A percentile compares a stretch with the other conserved stretches of the same genome.
phyloP scores from a whole-genome alignment of 169 alveolate species.

The Babesia microti region DNA sequence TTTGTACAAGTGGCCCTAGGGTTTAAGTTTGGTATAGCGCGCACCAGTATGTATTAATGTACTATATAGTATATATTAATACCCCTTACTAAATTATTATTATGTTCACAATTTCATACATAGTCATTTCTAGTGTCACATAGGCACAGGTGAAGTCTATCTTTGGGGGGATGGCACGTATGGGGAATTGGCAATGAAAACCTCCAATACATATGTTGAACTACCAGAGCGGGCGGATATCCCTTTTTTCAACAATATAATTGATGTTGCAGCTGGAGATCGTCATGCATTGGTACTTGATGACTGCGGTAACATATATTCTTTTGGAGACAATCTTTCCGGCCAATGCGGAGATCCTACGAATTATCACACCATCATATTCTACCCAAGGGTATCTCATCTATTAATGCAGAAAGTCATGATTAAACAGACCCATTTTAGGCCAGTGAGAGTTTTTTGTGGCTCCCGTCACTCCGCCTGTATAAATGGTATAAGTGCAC shows the following conservation, averaged over 20 bases:
- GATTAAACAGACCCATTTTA: conserved; percentile 41
- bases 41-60: too few species aligned
- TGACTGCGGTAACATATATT: conserved; percentile 48
- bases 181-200: conserved; percentile 44
- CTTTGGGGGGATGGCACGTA: conserved; percentile 70
- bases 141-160: conserved; percentile 44
- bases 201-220: conserved; percentile 30
- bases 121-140: too few species aligned
- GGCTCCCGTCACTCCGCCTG: conserved; percentile 73
- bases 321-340: conserved; percentile 65
- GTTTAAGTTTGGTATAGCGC: conserved; percentile 46
- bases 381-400: conserved; percentile 32
- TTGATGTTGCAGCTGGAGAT: conserved; percentile 61
- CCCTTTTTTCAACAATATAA: conserved; percentile 21
- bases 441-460: conserved; percentile 42
- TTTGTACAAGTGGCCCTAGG: conserved; percentile 60
- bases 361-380: conserved; percentile 44
- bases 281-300: conserved; percentile 64
- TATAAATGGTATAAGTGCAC: conserved; percentile 25
- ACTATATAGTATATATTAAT: too few species aligned
- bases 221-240: conserved; percentile 40
- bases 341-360: conserved; percentile 72
- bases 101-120: too few species aligned
- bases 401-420: conserved; percentile 27
- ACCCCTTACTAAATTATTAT: too few species aligned